Evolutionary conservation across 441 rosid species (phyloP).

Genomic region (Rhodomyrtus psidioides): DNA sequence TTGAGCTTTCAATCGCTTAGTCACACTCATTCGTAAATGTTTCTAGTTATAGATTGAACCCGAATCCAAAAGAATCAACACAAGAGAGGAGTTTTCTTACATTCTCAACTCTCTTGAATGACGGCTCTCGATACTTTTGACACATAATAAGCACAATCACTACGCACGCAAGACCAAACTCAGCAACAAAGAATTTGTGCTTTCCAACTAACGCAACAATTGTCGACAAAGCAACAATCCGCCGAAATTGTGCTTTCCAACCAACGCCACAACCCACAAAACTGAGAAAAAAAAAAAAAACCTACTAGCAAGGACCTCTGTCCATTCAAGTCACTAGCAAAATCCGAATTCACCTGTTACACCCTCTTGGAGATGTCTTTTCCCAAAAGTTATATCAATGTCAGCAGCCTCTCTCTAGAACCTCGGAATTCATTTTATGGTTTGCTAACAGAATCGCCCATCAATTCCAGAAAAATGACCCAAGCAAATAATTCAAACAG

Average conservation of each 20-base stretch:
- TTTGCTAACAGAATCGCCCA: not conserved
- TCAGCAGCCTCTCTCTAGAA: not conserved
- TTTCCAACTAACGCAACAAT: not conserved
- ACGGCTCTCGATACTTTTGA: too few species aligned
- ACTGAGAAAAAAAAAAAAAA: not conserved
- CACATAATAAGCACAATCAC: too few species aligned
- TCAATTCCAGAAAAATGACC: too few species aligned
- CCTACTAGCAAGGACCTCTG: too few species aligned
- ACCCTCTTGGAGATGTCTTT: not conserved
- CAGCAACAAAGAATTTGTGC: too few species aligned
- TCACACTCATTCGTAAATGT: not conserved
- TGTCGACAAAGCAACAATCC: not conserved
- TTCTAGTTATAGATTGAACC: not conserved
- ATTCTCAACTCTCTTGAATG: too few species aligned
- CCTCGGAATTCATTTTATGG: not conserved
- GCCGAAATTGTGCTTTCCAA: not conserved
- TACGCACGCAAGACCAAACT: too few species aligned
- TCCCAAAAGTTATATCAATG: not conserved
- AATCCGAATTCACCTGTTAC: not conserved
- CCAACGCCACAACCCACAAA: not conserved
- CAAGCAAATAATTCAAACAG: too few species aligned
- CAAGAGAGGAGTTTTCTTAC: too few species aligned
- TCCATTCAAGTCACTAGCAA: not conserved
- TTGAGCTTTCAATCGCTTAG: not conserved
- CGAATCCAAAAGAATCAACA: too few species aligned